Evolutionary conservation across 257 asterid genomes (phyloP), one percentile per base, ranked within the genome.

Genomic region (Forsythia viridissima): DNA sequence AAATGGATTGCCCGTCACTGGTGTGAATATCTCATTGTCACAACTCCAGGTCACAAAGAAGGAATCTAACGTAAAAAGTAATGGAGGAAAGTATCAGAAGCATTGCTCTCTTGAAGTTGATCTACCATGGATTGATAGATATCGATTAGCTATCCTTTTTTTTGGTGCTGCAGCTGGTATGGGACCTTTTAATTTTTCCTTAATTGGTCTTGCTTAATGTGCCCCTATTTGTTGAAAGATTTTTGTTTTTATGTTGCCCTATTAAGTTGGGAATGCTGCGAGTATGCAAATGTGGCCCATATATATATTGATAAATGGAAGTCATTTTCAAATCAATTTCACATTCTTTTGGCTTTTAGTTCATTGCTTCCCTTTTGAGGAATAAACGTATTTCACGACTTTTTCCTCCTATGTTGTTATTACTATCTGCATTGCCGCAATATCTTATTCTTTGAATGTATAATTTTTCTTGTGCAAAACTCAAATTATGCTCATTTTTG

Each of bases 41-140:
- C 66, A 80, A 39, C 76, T 83, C 41, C 75, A 77, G 71, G 66
- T 73, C 81, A 76, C 57, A 76, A 67, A 36, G 68, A 44, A 70
- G 39, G 66, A 70, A 11, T 21, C 67, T 51, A 11, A 74, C 11
- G 21, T 78, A 40, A 63, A 52, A 52, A 13, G 48, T 8, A 44
- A 2, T 55, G 65, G 68, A 43, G 81, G 41, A 57, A 76, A 80
- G 52, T 65, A 61, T 72, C 72, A 61, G 46, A 83, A 38, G 39
- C 75, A 80, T 55, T 83, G 86, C 72, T 51, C 82, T 37, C 61
- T 73, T 48, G 82, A 76, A 80, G 84, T 76, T 73, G 76, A 76
- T 59, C 77, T 80, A 71, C 80, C 86, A 43, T 80, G 79, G 81
- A 55, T 83, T 21, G 78, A 66, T 67, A 77, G 84, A 83, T 80